Conservation (phyloP, 345 rosid species). For the Camelina sativa region DNA sequence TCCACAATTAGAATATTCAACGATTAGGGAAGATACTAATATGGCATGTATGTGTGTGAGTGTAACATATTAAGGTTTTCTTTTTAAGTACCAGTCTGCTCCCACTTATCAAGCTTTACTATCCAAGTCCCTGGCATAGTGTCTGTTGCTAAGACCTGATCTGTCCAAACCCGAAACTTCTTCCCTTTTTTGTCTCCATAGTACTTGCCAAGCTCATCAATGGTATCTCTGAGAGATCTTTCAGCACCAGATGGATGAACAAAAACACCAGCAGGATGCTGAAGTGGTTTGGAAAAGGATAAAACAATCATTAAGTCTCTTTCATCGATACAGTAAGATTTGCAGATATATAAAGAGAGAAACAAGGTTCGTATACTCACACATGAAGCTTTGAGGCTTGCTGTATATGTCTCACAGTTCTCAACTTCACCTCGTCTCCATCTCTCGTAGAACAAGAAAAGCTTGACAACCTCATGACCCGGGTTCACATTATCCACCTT, state of each 20-base stretch:
- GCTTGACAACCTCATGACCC: constrained; percentile 58
- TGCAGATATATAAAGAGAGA: not conserved
- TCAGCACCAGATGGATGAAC: constrained; percentile 81
- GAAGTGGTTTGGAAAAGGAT: constrained; percentile 24
- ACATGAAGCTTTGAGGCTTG: constrained; percentile 66
- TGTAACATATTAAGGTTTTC: not conserved
- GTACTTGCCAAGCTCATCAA: constrained; percentile 55
- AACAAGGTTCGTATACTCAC: constrained; percentile 54
- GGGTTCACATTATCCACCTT: constrained; percentile 49
- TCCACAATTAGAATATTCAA: not conserved
- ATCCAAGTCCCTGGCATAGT: constrained; percentile 67
- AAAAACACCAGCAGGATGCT: constrained; percentile 63
- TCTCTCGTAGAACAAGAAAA: constrained; percentile 81
- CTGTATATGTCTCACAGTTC: constrained; percentile 59
- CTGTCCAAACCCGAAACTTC: constrained; percentile 79
- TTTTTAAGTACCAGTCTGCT: constrained; percentile 60
- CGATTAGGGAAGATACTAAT: not conserved
- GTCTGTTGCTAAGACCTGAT: constrained; percentile 59
- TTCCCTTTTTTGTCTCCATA: constrained; percentile 79
- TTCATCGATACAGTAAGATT: not conserved
- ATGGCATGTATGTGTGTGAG: not conserved
- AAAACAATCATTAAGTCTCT: constrained; percentile 6
- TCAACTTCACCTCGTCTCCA: constrained; percentile 92
- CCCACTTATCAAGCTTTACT: constrained; percentile 80
- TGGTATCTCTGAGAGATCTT: constrained; percentile 59